Percentiles rank a stretch among this genome's conserved stretches.
Conservation (phyloP, 352 stramenopile genomes). For the Pythium oligandrum region DNA sequence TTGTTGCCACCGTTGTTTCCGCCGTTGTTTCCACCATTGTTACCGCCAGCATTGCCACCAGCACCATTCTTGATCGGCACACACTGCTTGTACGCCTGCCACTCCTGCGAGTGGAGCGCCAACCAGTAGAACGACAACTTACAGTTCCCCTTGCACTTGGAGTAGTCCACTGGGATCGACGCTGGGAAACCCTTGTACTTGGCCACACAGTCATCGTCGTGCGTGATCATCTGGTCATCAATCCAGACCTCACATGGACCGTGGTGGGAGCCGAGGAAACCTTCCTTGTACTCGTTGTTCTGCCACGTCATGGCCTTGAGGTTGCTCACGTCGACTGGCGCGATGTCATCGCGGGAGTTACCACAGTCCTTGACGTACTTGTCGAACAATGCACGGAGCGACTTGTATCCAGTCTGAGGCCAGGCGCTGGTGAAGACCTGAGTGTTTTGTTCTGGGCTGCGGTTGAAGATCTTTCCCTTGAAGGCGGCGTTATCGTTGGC, state of each 20-base stretch:
- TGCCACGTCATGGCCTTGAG: constrained; percentile 31
- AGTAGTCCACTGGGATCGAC: constrained; percentile 14
- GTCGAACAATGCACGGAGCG: constrained; percentile 19
- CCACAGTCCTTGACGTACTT: constrained; percentile 15
- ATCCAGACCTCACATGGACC: constrained; percentile 17
- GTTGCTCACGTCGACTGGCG: constrained; percentile 20
- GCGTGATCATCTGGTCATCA: constrained; percentile 10
- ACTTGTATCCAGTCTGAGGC: constrained; percentile 11
- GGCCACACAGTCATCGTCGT: constrained; percentile 19
- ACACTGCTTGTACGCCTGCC: too few relatives aligned
- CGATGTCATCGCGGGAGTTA: constrained; percentile 15
- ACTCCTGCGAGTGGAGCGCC: constrained; percentile 7
- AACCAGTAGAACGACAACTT: constrained; percentile 25
- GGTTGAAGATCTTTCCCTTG: constrained; percentile 23
- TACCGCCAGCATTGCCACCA: too few relatives aligned
- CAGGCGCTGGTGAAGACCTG: constrained; percentile 15
- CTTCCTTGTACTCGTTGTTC: constrained; percentile 31
- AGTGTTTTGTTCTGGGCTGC: constrained; percentile 14
- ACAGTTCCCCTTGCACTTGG: constrained; percentile 14
- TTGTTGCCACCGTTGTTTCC: too few relatives aligned
- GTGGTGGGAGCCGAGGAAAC: constrained; percentile 23
- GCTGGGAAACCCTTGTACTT: constrained; percentile 1
- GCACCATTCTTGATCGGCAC: too few relatives aligned
- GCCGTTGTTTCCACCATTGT: too few relatives aligned
- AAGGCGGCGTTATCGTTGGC: constrained; percentile 22